Evolutionary conservation across 2,329 filamentous ascomycete species (phyloP).

Genomic region (Amphichorda felina): DNA sequence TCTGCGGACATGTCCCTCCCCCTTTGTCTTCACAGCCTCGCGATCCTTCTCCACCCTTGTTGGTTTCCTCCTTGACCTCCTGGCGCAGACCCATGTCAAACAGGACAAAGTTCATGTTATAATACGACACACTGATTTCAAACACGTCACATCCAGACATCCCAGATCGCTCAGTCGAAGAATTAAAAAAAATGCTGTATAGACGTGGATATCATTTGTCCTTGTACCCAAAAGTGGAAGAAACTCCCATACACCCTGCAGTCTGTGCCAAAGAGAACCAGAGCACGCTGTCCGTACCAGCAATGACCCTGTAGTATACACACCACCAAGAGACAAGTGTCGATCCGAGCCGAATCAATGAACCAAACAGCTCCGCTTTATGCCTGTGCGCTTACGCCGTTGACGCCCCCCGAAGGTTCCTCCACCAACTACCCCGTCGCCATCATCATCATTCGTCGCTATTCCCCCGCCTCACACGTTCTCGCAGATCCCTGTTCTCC

Average conservation of each 20-base stretch:
- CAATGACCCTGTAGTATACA: conserved; percentile 1
- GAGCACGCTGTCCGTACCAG: not conserved
- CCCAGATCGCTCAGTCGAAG: too few species aligned
- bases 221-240: not conserved
- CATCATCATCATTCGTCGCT: not conserved
- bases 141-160: too few species aligned
- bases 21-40: too few species aligned
- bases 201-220: not conserved
- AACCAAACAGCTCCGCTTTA: not conserved
- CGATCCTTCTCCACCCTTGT: too few species aligned
- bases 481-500: conserved; percentile 60
- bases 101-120: too few species aligned
- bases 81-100: too few species aligned
- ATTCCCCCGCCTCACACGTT: conserved; percentile 37
- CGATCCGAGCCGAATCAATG: not conserved
- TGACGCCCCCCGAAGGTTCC: not conserved
- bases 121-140: too few species aligned
- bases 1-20: too few species aligned
- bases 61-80: too few species aligned
- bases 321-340: not conserved
- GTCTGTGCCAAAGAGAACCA: not conserved
- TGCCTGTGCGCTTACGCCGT: not conserved
- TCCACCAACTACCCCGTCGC: not conserved
- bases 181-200: too few species aligned
- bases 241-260: not conserved